A percentile compares a stretch with the other conserved stretches of the same genome.
Evolutionary conservation across 768 basidiomycete species (phyloP).

Genomic region (Termitomyces sp.): DNA sequence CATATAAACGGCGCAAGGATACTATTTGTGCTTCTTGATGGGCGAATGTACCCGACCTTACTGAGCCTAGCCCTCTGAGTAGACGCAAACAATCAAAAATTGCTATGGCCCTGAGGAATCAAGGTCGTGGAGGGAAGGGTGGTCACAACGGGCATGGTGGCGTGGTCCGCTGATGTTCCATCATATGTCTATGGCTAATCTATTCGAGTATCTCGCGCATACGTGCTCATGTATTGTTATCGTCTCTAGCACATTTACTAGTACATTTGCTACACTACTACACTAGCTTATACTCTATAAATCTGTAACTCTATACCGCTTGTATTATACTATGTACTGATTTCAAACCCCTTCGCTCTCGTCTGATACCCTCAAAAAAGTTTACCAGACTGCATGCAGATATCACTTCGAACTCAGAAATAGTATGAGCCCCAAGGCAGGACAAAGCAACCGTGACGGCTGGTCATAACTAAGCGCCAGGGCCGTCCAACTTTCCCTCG

Average conservation of each 20-base stretch:
- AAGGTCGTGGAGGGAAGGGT: neutral
- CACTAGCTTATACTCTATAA: neutral
- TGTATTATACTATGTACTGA: neutral
- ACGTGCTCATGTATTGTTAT: neutral
- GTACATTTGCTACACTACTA: neutral
- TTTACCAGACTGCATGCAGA: neutral
- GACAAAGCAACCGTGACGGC: neutral
- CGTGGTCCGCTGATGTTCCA: neutral
- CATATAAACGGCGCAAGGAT: neutral
- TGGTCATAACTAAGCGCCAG: neutral
- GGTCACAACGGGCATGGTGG: neutral
- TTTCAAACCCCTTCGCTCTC: neutral
- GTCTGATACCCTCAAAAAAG: neutral
- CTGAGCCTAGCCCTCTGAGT: neutral
- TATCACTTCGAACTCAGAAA: neutral
- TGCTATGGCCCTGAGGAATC: neutral
- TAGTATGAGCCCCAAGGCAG: neutral
- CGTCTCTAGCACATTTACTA: neutral
- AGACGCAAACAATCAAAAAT: neutral
- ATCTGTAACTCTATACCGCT: too few relatives aligned
- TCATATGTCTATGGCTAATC: neutral
- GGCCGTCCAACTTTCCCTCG: neutral
- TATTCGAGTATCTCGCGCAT: neutral
- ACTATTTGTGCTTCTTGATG: neutral
- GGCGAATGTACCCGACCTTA: neutral